phyloP scores from a whole-genome alignment of 75 land plant species.

The Azolla pinnata region DNA sequence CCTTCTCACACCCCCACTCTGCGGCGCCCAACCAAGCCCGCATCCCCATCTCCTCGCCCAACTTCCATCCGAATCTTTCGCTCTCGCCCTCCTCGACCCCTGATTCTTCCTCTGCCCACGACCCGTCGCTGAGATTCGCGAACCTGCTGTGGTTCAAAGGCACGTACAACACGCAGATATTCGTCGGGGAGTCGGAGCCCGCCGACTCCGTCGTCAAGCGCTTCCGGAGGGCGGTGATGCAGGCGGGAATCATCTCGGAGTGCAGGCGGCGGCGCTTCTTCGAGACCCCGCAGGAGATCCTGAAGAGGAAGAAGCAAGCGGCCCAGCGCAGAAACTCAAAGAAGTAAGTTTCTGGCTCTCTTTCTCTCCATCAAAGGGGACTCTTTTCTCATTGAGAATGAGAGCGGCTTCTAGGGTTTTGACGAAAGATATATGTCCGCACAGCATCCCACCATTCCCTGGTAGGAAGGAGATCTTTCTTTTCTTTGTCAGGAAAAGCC shows the following conservation, averaged over 20 bases:
- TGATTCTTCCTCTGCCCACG: slow-evolving; percentile 4
- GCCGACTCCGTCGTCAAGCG: slow-evolving; percentile 38
- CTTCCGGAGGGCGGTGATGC: slow-evolving; percentile 41
- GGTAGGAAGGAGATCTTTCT: too few relatives aligned
- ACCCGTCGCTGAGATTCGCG: slow-evolving; percentile 25
- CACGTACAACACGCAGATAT: slow-evolving; percentile 31
- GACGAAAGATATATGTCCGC: too few relatives aligned
- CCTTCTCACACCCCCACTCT: background rate
- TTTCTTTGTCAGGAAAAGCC: too few relatives aligned
- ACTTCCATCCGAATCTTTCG: background rate
- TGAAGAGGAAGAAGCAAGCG: slow-evolving; percentile 36
- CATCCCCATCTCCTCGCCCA: background rate
- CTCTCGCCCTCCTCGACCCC: background rate
- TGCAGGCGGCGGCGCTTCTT: slow-evolving; percentile 39
- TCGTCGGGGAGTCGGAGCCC: slow-evolving; percentile 47
- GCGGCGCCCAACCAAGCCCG: background rate
- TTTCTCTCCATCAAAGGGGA: too few relatives aligned
- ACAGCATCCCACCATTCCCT: too few relatives aligned
- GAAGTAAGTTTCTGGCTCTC: slow-evolving; percentile 3
- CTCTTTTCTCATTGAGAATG: too few relatives aligned
- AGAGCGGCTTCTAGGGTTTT: too few relatives aligned
- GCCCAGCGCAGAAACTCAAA: slow-evolving; percentile 18
- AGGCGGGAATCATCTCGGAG: slow-evolving; percentile 45
- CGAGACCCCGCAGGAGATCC: slow-evolving; percentile 40
- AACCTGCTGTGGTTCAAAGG: slow-evolving; percentile 26